Percentiles rank a stretch among this genome's conserved stretches.
phyloP scores from a whole-genome alignment of 805 yeast genomes.

The Lachancea kluyveri region DNA sequence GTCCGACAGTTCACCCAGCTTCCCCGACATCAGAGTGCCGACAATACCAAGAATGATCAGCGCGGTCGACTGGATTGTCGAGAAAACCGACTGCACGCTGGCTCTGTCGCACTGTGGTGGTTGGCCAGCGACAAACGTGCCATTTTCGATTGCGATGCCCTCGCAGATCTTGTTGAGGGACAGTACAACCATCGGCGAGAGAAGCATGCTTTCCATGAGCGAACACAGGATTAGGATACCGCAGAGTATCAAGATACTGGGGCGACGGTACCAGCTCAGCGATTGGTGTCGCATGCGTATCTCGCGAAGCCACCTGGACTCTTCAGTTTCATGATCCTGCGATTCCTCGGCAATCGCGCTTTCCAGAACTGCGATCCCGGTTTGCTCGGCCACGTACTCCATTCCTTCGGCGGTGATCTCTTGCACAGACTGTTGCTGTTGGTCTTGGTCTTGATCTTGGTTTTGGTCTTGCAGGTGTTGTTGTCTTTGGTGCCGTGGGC shows the following conservation, averaged over 20 bases:
- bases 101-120: slow-evolving; percentile 32
- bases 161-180: slow-evolving; percentile 38
- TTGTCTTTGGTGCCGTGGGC: no score
- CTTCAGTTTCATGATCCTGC: slow-evolving; percentile 11
- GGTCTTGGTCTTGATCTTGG: no score
- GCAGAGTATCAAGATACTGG: slow-evolving; percentile 48
- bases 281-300: slow-evolving; percentile 38
- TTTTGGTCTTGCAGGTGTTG: no score
- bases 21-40: slow-evolving; percentile 50
- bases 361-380: slow-evolving; percentile 14
- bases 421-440: no score
- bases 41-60: slow-evolving; percentile 39
- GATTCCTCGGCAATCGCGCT: slow-evolving; percentile 9
- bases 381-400: slow-evolving; percentile 19
- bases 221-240: slow-evolving; percentile 37
- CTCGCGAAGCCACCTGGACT: slow-evolving; percentile 41
- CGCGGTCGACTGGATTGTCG: slow-evolving; percentile 43
- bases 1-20: slow-evolving; percentile 59
- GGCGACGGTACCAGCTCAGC: slow-evolving; percentile 50
- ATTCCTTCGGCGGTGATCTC: slow-evolving; percentile 13
- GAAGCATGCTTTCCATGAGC: slow-evolving; percentile 34
- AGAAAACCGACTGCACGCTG: slow-evolving; percentile 38
- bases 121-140: slow-evolving; percentile 26
- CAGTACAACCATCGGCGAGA: slow-evolving; percentile 34
- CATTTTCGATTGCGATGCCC: slow-evolving; percentile 27